Percentiles rank a stretch among this genome's conserved stretches.
These are phyloP conservation scores for Talaromyces piceae DNA, from an alignment of 2,329 filamentous ascomycete species.

Conservation along the genomic window DNA sequence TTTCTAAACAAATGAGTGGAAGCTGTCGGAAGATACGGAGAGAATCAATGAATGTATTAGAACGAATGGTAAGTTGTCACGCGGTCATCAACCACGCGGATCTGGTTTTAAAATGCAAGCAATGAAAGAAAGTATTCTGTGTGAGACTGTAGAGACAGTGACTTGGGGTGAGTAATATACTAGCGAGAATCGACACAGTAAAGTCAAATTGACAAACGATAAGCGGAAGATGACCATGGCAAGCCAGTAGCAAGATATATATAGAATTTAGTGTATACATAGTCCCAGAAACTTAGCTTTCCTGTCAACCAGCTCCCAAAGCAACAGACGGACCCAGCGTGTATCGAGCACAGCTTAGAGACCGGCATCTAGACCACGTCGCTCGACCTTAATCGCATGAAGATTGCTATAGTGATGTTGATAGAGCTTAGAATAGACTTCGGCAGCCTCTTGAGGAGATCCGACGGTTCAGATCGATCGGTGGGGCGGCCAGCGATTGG, in stretches of 20 bases:
- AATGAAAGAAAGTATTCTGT: background rate
- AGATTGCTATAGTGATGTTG: background rate
- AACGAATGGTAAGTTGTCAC: background rate
- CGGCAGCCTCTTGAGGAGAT: too few species aligned
- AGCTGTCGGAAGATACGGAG: background rate
- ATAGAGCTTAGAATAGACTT: background rate
- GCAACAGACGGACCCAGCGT: background rate
- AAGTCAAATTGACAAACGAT: background rate
- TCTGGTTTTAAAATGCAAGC: background rate
- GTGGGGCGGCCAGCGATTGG: slow-evolving; percentile 9
- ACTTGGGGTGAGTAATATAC: background rate
- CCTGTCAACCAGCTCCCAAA: background rate
- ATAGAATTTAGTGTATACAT: slow-evolving; percentile 3
- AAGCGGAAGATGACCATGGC: background rate
- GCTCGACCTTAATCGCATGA: background rate
- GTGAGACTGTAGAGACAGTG: background rate
- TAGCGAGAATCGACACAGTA: background rate
- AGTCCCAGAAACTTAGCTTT: background rate
- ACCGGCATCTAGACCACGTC: background rate
- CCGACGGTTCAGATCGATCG: background rate
- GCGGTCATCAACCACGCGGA: background rate
- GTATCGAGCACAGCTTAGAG: background rate
- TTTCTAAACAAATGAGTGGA: background rate
- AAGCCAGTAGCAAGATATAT: background rate
- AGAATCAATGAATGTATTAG: background rate